Conservation (phyloP, 1,284 basidiomycete species). For the Cutaneotrichosporon sp. region DNA sequence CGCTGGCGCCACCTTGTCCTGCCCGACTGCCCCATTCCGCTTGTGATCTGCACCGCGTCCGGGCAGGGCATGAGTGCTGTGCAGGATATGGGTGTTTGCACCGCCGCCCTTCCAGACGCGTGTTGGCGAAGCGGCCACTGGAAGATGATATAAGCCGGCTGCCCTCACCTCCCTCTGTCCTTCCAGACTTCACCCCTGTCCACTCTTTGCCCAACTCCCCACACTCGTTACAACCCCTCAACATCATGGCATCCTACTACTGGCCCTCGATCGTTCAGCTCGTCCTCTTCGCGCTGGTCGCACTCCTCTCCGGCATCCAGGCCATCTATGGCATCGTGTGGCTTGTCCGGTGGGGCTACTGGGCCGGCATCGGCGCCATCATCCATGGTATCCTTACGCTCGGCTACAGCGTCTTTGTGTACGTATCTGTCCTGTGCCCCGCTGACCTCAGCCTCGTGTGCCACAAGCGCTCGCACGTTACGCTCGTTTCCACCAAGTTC, state of each 20-base stretch:
- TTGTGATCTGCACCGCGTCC: too few species aligned
- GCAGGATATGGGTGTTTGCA: too few species aligned
- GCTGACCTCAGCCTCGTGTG: not conserved
- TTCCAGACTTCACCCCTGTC: not conserved
- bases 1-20: not conserved
- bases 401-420: not conserved
- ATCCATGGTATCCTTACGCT: not conserved
- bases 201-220: not conserved
- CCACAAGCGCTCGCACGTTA: not conserved
- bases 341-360: not conserved
- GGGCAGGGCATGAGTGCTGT: too few species aligned
- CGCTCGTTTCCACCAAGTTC: not conserved
- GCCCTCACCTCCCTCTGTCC: not conserved
- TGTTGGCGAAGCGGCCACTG: too few species aligned
- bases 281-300: not conserved
- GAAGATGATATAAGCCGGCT: not conserved
- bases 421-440: not conserved
- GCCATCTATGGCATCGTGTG: not conserved
- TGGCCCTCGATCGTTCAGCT: not conserved
- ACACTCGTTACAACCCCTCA: not conserved
- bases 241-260: not conserved
- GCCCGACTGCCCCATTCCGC: too few species aligned
- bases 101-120: too few species aligned
- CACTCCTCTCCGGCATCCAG: not conserved
- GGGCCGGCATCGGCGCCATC: not conserved